phyloP scores from a whole-genome alignment of 2,329 filamentous ascomycete genomes.

The Celoporthe dispersa region DNA sequence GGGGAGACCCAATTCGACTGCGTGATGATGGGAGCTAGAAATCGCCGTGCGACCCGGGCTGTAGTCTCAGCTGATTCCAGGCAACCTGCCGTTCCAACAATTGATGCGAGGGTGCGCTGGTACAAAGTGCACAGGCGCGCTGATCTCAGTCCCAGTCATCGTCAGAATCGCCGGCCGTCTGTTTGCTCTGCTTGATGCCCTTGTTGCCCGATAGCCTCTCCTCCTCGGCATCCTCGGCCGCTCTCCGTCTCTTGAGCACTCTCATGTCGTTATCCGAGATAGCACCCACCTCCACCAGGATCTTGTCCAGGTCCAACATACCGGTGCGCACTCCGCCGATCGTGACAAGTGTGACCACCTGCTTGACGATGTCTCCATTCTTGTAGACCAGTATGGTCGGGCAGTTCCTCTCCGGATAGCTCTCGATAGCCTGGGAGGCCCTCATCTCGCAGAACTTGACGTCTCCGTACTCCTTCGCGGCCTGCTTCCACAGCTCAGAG shows the following conservation, averaged over 20 bases:
- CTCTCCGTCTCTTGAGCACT: slow-evolving; percentile 65
- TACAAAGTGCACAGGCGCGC: not conserved
- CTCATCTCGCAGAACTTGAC: slow-evolving; percentile 98
- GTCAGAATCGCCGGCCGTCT: slow-evolving; percentile 50
- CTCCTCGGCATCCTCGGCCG: slow-evolving; percentile 64
- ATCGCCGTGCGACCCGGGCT: not conserved
- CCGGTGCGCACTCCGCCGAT: slow-evolving; percentile 73
- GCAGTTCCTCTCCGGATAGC: slow-evolving; percentile 92
- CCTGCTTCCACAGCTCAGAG: slow-evolving; percentile 82
- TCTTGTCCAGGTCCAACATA: slow-evolving; percentile 75
- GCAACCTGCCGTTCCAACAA: not conserved
- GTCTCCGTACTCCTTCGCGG: slow-evolving; percentile 85
- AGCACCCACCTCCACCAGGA: slow-evolving; percentile 83
- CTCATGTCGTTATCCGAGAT: slow-evolving; percentile 79
- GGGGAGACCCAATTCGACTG: not conserved
- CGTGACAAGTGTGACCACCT: slow-evolving; percentile 86
- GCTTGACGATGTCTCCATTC: slow-evolving; percentile 88
- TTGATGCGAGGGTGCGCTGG: not conserved
- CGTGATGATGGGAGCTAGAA: not conserved
- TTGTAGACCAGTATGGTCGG: slow-evolving; percentile 92
- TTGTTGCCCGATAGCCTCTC: slow-evolving; percentile 54
- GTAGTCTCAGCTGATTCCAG: not conserved
- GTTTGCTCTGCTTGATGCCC: slow-evolving; percentile 50
- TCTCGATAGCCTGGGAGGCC: slow-evolving; percentile 91
- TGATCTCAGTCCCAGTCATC: slow-evolving; percentile 64